Evolutionary conservation across 2,329 filamentous ascomycete species (phyloP).

Genomic region (Dryadomyces quercus-mongolicae): DNA sequence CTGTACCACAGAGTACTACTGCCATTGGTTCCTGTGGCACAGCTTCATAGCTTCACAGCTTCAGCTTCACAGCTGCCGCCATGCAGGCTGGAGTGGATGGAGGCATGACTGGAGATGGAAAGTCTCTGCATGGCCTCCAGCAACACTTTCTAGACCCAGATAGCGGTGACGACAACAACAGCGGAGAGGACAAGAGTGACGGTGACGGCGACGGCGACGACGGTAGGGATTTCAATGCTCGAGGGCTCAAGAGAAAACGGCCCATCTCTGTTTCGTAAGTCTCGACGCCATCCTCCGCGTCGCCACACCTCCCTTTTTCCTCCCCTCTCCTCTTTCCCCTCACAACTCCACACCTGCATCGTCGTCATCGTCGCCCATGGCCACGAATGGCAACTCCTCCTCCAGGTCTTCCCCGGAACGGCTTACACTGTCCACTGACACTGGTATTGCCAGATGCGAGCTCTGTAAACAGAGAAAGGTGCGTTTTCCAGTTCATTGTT

Average conservation of each 20-base stretch:
- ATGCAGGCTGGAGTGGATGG: not conserved
- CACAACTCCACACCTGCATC: not conserved
- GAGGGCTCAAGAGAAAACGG: slow-evolving; percentile 39
- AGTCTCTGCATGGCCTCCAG: not conserved
- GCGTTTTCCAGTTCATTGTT: slow-evolving; percentile 12
- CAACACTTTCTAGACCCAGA: slow-evolving; percentile 10
- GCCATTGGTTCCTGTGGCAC: too few relatives aligned
- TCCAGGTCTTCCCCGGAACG: too few relatives aligned
- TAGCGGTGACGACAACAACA: slow-evolving; percentile 27
- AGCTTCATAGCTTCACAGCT: too few relatives aligned
- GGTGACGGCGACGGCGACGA: slow-evolving; percentile 26
- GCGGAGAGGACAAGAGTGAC: slow-evolving; percentile 26
- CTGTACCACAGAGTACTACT: not conserved
- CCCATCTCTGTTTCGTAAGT: slow-evolving; percentile 49
- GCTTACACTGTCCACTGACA: not conserved
- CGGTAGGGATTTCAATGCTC: slow-evolving; percentile 21
- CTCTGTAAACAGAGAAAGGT: slow-evolving; percentile 75
- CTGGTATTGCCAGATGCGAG: slow-evolving; percentile 43
- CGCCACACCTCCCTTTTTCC: not conserved
- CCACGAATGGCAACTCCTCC: not conserved
- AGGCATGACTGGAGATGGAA: too few relatives aligned
- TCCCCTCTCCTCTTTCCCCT: not conserved
- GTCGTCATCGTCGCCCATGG: not conserved
- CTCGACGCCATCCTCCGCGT: not conserved
- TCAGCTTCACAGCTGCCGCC: too few relatives aligned